These are phyloP conservation scores for Coemansia umbellata DNA, from an alignment of 192 early-diverging fungal species.

Conservation along the genomic window DNA sequence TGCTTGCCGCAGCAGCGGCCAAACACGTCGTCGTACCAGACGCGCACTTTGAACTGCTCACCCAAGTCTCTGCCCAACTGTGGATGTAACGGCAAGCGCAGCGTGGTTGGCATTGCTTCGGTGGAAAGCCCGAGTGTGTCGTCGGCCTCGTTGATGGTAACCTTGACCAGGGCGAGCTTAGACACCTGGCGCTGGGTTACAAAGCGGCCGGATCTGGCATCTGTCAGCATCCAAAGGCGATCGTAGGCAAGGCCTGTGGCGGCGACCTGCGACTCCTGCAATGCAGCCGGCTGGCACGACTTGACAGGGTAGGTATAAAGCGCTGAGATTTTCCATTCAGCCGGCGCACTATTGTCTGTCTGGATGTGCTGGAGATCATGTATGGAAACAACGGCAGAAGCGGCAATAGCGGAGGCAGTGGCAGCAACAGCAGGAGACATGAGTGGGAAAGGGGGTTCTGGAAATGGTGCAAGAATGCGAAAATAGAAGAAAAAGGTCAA, in stretches of 20 bases:
- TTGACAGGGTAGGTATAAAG: slow-evolving; percentile 46
- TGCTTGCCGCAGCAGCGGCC: slow-evolving; percentile 24
- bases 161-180: slow-evolving; percentile 19
- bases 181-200: slow-evolving; percentile 41
- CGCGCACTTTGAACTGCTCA: slow-evolving; percentile 9
- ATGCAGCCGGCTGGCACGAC: slow-evolving; percentile 21
- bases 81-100: slow-evolving; percentile 33
- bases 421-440: too few species aligned
- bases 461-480: too few species aligned
- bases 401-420: slow-evolving; percentile 11
- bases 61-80: slow-evolving; percentile 6
- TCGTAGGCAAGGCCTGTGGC: slow-evolving; percentile 39
- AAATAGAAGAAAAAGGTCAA: too few species aligned
- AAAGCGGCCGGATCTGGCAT: slow-evolving; percentile 24
- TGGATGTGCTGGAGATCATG: slow-evolving; percentile 14
- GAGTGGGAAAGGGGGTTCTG: too few species aligned
- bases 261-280: slow-evolving; percentile 6
- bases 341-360: background rate
- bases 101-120: slow-evolving; percentile 2
- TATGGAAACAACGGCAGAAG: slow-evolving; percentile 9
- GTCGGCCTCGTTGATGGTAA: slow-evolving; percentile 5
- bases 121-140: slow-evolving; percentile 18
- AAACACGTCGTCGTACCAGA: slow-evolving; percentile 43
- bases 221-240: slow-evolving; percentile 42
- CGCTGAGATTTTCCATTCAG: slow-evolving; percentile 20